A percentile compares a stretch with the other conserved stretches of the same genome.
These are phyloP conservation scores for Heliocybe sulcata DNA, from an alignment of 1,284 basidiomycete genomes.

Conservation along the genomic window DNA sequence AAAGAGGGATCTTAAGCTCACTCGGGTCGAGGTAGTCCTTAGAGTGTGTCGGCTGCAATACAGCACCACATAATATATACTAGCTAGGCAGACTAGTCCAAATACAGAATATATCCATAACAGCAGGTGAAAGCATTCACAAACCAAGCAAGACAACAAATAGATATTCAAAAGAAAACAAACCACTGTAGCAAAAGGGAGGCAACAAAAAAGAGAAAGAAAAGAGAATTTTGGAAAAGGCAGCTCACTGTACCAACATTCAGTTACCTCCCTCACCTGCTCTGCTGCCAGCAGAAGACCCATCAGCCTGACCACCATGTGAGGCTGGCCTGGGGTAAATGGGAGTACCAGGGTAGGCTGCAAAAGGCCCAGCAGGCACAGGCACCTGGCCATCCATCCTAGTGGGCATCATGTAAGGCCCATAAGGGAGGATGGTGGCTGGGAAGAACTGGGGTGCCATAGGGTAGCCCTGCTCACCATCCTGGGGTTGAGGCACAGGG, in stretches of 20 bases:
- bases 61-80: not conserved
- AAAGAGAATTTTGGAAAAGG: constrained; percentile 2
- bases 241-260: not conserved
- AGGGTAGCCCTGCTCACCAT: constrained; percentile 30
- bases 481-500: constrained; percentile 30
- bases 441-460: constrained; percentile 41
- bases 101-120: not conserved
- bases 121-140: not conserved
- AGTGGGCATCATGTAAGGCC: constrained; percentile 41
- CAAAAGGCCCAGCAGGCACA: not conserved
- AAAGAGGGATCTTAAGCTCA: too few relatives aligned
- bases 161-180: not conserved
- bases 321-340: constrained; percentile 27
- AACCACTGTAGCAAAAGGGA: not conserved
- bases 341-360: constrained; percentile 14
- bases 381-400: constrained; percentile 28
- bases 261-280: constrained; percentile 5
- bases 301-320: constrained; percentile 18
- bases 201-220: not conserved
- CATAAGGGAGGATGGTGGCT: constrained; percentile 38
- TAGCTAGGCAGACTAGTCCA: too few relatives aligned
- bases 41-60: not conserved
- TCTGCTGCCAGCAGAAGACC: constrained; percentile 13
- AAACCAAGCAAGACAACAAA: not conserved
- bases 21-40: not conserved